phyloP scores from a whole-genome alignment of 2,329 filamentous ascomycete species.

The Blumeria hordei region DNA sequence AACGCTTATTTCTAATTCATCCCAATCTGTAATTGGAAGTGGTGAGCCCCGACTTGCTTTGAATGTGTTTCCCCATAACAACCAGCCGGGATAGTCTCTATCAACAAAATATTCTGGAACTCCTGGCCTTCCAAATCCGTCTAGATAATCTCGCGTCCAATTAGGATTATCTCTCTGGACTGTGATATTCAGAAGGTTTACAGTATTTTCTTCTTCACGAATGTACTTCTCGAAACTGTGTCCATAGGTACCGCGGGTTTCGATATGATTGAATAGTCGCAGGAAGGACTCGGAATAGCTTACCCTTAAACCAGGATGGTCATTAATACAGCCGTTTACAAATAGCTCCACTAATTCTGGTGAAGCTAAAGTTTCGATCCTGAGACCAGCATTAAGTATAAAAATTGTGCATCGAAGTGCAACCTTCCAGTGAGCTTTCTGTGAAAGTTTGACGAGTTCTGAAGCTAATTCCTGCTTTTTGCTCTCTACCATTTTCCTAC shows the following conservation, averaged over 20 bases:
- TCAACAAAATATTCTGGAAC: conserved; percentile 74
- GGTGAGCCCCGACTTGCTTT: conserved; percentile 54
- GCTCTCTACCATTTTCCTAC: conserved; percentile 53
- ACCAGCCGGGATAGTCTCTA: conserved; percentile 79
- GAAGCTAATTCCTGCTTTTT: conserved; percentile 62
- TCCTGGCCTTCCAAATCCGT: conserved; percentile 48
- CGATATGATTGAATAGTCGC: conserved; percentile 57
- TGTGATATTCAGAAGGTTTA: conserved; percentile 49
- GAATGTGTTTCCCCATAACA: conserved; percentile 82
- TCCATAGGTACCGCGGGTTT: conserved; percentile 62
- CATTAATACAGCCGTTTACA: conserved; percentile 61
- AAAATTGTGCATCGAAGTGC: conserved; percentile 76
- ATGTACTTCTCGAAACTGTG: conserved; percentile 80
- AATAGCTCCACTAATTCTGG: conserved; percentile 64
- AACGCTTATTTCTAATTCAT: conserved; percentile 50
- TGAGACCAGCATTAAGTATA: conserved; percentile 67
- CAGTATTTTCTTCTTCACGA: conserved; percentile 51
- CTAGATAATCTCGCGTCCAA: conserved; percentile 60
- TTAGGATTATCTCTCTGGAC: conserved; percentile 51
- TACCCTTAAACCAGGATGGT: conserved; percentile 63
- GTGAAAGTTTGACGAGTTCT: conserved; percentile 56
- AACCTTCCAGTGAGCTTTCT: conserved; percentile 85
- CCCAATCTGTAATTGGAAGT: conserved; percentile 41
- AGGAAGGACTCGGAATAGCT: conserved; percentile 63
- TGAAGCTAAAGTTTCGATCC: conserved; percentile 74